Evolutionary conservation across 306 rosid genomes (phyloP), one percentile per base, ranked within the genome.

Genomic region (Glycine soja): DNA sequence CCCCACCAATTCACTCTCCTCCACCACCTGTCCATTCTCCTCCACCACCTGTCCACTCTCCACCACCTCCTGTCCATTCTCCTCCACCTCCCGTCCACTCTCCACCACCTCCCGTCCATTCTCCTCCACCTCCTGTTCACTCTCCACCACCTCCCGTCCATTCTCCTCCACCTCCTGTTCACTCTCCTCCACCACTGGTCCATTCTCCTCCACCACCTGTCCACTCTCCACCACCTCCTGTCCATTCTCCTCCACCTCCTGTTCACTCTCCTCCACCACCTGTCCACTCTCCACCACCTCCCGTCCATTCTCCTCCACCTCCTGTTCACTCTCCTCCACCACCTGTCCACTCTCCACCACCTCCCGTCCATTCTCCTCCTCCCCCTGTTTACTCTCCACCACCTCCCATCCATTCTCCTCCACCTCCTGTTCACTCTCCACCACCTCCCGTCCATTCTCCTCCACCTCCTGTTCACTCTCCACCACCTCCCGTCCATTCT

Each of bases 1-100:
- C 86, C 0, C 86, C 86, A 1, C 77, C 83, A 5, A 54, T 77
- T 0, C 14, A 77, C 0, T 64, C 85, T 6, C 47, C 47, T 6
- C 67, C 75, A 0, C 76, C 76, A 2, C 34, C 52, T 0, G 38
- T 69, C 2, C 36, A 24, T 0, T 79, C 86, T 0, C 80, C 80
- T 4, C 79, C 79, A 0, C 82, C 79, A 13, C 36, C 53, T 0
- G 40, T 69, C 0, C 36, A 30, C 0, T 79, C 86, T 0, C 79
- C 82, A 0, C 86, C 82, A 0, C 86, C 82, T 0, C 24, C 24
- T 19, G 24, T 19, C 24, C 24, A 19, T 1, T 19, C 24, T 19
- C 24, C 24, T 19, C 24, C 24, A 0, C 24, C 24, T 0, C 24
- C 24, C 1, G 24, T 19, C 1, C 24, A 19, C 24, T 19, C 24